Base-by-base conservation (phyloP, 345 rosid genomes). In the Eucalyptus pauciflora region DNA sequence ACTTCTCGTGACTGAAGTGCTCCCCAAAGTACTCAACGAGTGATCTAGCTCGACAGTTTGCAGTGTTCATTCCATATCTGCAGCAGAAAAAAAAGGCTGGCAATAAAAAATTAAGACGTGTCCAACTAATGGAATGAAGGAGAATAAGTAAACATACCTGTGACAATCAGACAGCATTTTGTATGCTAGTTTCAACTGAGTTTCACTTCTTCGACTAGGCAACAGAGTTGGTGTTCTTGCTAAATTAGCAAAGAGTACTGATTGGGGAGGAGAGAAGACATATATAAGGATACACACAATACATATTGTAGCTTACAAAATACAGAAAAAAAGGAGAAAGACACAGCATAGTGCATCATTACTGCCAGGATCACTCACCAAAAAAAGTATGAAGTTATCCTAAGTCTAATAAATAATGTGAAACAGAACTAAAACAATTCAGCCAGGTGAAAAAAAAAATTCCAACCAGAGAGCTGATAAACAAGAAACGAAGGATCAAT, bases 11-110 rank as follows among this genome's bases (percentile, higher is more conserved):
- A 81, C 90, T 88, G 81, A 97, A 95, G 89, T 95, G 94, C 91
- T 97, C 97, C 81, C 99, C 99, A 91, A 96, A 97, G 87, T 97
- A 95, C 92, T 94, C 95, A 51, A 96, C 98, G 3, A 96, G 95
- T 88, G 27, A 93, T 93, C 93, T 97, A 6, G 97, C 96, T 87
- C 99, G 96, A 91, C 99, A 97, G 79, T 86, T 87, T 49, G 97
- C 94, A 83, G 97, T 96, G 85, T 94, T 96, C 99, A 96, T 97
- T 88, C 97, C 98, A 90, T 97, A 97, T 91, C 99, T 97, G 95
- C 92, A 87, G 67, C 58, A 49, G 56, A 87, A 90, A 86, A 88
- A 76, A 37, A 76, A 29, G 79, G 27, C 48, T 49, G 76, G 79
- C 60, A 13, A 85, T 37, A 88, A 50, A 86, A 86, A 69, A 29